phyloP scores from a whole-genome alignment of 2,329 filamentous ascomycete species.

The Trichophyton benhamiae region DNA sequence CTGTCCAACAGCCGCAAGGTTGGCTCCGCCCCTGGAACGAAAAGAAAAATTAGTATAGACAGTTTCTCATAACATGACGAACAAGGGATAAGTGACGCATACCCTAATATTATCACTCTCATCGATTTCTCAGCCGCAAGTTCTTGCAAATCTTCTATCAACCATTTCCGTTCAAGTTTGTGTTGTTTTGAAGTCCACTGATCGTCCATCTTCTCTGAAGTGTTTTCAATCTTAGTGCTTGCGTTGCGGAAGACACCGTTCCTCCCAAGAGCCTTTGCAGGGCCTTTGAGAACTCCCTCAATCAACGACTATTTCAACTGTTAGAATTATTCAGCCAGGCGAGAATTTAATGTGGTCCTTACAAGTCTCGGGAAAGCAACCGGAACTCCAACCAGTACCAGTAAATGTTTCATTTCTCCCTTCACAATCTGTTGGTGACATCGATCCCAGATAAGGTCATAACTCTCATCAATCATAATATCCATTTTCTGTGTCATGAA shows the following conservation, averaged over 20 bases:
- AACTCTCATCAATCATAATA: slow-evolving; percentile 67
- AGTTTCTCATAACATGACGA: not conserved
- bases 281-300: slow-evolving; percentile 65
- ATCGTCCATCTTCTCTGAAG: slow-evolving; percentile 84
- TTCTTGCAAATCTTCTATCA: slow-evolving; percentile 86
- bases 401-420: slow-evolving; percentile 76
- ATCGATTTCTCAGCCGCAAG: slow-evolving; percentile 86
- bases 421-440: slow-evolving; percentile 70
- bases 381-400: slow-evolving; percentile 75
- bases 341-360: slow-evolving; percentile 27
- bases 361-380: slow-evolving; percentile 69
- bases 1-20: slow-evolving; percentile 81
- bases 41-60: not conserved
- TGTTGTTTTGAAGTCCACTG: slow-evolving; percentile 96
- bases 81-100: slow-evolving; percentile 6
- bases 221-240: slow-evolving; percentile 80
- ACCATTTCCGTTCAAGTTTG: slow-evolving; percentile 73
- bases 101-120: slow-evolving; percentile 77
- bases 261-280: slow-evolving; percentile 76
- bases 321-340: slow-evolving; percentile 24
- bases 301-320: slow-evolving; percentile 46
- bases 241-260: slow-evolving; percentile 66
- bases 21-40: slow-evolving; percentile 65
- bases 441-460: slow-evolving; percentile 75
- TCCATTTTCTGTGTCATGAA: slow-evolving; percentile 47